A percentile compares a stretch with the other conserved stretches of the same genome.
phyloP scores from a whole-genome alignment of 352 stramenopile genomes.

The Lagenidium sp. region DNA sequence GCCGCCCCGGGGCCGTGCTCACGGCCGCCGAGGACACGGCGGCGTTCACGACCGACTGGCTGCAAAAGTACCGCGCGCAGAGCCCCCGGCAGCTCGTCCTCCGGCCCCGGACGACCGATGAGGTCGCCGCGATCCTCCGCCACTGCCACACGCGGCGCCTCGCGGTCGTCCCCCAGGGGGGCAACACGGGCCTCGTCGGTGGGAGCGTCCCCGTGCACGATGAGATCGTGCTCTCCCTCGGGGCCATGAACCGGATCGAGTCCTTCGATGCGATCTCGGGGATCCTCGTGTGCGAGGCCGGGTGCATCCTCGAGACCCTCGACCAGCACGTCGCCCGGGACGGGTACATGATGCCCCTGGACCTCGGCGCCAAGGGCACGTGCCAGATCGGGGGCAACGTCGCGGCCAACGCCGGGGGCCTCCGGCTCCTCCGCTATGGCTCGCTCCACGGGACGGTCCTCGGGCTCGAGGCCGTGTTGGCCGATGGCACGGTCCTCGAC shows the following conservation, averaged over 20 bases:
- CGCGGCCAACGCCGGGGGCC: slow-evolving; percentile 92
- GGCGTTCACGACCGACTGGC: slow-evolving; percentile 74
- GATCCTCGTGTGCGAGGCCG: slow-evolving; percentile 83
- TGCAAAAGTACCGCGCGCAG: slow-evolving; percentile 72
- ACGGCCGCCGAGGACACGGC: slow-evolving; percentile 59
- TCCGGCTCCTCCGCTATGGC: slow-evolving; percentile 92
- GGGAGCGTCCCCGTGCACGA: slow-evolving; percentile 85
- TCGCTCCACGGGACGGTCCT: slow-evolving; percentile 92
- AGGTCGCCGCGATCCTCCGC: slow-evolving; percentile 85
- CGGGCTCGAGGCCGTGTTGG: slow-evolving; percentile 92
- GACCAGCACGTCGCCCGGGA: slow-evolving; percentile 82
- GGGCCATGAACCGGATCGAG: slow-evolving; percentile 89
- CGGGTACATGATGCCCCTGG: slow-evolving; percentile 91
- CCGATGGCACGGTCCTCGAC: slow-evolving; percentile 88
- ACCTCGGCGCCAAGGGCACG: slow-evolving; percentile 96
- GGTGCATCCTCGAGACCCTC: slow-evolving; percentile 92
- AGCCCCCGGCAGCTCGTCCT: slow-evolving; percentile 70
- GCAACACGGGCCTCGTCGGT: slow-evolving; percentile 97
- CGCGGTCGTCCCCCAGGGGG: slow-evolving; percentile 92
- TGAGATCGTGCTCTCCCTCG: slow-evolving; percentile 92
- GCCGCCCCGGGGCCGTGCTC: slow-evolving; percentile 56
- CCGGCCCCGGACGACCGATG: slow-evolving; percentile 78
- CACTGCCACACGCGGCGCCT: slow-evolving; percentile 90
- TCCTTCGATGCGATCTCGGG: slow-evolving; percentile 84
- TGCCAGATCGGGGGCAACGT: slow-evolving; percentile 97